phyloP scores from a whole-genome alignment of 495 filamentous ascomycete species.

The Tetracladium setigerum region DNA sequence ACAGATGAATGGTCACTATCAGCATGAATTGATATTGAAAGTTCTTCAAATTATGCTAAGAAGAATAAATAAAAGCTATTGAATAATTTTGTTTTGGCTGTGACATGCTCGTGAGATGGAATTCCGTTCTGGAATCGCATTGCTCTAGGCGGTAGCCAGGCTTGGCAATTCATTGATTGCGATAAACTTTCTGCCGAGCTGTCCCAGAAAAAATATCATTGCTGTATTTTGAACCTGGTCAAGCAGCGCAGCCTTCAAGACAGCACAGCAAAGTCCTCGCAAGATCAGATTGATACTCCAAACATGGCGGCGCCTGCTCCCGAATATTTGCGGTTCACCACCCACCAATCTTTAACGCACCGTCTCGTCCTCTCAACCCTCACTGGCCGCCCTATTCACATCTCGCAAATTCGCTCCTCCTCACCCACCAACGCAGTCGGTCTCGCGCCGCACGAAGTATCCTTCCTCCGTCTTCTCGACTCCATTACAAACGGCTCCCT shows the following conservation, averaged over 20 bases:
- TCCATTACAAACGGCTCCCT: constrained; percentile 89
- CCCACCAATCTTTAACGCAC: constrained; percentile 72
- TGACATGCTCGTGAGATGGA: no score
- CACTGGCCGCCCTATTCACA: constrained; percentile 79
- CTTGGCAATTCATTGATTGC: no score
- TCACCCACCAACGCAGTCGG: constrained; percentile 81
- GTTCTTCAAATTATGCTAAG: constrained; percentile 13
- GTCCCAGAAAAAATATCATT: no score
- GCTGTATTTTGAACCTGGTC: no score
- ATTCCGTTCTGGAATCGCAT: no score
- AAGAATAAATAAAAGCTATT: constrained; percentile 15
- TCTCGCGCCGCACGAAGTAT: constrained; percentile 86
- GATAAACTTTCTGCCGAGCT: no score
- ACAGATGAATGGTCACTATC: constrained; percentile 16
- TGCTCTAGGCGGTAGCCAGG: constrained; percentile 4
- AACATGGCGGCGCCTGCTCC: constrained; percentile 23
- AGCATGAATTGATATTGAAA: constrained; percentile 11
- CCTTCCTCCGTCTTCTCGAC: constrained; percentile 91
- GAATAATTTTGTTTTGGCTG: not conserved
- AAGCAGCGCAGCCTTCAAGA: no score
- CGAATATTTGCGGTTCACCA: constrained; percentile 59
- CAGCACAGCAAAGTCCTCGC: no score
- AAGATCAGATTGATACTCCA: no score
- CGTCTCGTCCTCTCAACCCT: constrained; percentile 87
- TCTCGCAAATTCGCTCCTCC: constrained; percentile 84